Percentiles rank a stretch among this genome's conserved stretches.
Evolutionary conservation across 768 basidiomycete species (phyloP).

Genomic region (Dentipellis fragilis): DNA sequence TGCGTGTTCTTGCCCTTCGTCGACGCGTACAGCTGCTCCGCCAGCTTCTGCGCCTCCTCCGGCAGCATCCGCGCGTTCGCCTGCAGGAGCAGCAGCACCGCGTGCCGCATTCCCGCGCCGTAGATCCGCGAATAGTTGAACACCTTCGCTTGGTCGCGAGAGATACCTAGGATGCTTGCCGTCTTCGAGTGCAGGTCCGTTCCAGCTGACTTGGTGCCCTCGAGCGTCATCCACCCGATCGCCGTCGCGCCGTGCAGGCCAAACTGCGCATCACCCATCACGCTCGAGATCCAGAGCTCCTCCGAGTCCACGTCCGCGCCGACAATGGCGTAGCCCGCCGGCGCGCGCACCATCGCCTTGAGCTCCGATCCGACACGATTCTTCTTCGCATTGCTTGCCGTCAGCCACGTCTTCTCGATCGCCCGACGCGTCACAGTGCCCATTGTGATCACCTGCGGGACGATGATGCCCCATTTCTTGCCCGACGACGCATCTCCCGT

Average conservation of each 20-base stretch:
- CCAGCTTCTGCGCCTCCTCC: constrained; percentile 70
- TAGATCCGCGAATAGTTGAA: constrained; percentile 99
- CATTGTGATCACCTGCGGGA: constrained; percentile 97
- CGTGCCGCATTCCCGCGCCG: constrained; percentile 95
- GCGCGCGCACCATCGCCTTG: constrained; percentile 95
- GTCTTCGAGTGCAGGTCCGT: constrained; percentile 98
- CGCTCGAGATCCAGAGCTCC: constrained; percentile 97
- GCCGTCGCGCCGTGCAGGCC: constrained; percentile 94
- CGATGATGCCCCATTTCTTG: constrained; percentile 78
- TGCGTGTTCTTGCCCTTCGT: constrained; percentile 91
- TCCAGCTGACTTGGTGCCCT: constrained; percentile 89
- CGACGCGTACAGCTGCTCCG: constrained; percentile 77
- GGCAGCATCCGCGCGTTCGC: constrained; percentile 70
- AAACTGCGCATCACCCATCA: constrained; percentile 98
- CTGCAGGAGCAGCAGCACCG: constrained; percentile 78
- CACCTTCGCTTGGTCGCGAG: constrained; percentile 91
- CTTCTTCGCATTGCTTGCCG: constrained; percentile 95
- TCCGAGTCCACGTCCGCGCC: constrained; percentile 99
- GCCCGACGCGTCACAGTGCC: constrained; percentile 96
- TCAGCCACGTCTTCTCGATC: constrained; percentile 97
- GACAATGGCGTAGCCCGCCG: constrained; percentile 86
- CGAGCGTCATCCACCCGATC: constrained; percentile 98
- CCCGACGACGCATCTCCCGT: constrained; percentile 5
- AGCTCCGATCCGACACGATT: constrained; percentile 97
- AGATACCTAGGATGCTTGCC: constrained; percentile 84